These are phyloP conservation scores for Trichoderma sp. DNA, from an alignment of 2,329 filamentous ascomycete species.

Conservation along the genomic window DNA sequence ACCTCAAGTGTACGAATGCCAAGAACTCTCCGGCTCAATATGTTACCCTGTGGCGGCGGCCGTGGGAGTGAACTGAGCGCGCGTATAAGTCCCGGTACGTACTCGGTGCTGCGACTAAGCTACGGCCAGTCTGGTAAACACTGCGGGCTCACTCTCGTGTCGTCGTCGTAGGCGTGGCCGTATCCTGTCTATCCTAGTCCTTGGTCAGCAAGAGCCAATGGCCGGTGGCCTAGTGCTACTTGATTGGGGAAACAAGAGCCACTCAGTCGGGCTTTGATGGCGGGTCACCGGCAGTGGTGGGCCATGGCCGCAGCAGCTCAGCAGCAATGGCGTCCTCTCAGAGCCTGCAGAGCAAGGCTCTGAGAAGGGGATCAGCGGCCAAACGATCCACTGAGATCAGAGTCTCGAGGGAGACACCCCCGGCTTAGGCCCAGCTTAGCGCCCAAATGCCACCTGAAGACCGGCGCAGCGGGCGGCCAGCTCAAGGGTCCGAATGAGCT, in stretches of 20 bases:
- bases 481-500: constrained; percentile 7
- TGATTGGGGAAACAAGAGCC: constrained; percentile 11
- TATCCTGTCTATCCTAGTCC: constrained; percentile 21
- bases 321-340: constrained; percentile 9
- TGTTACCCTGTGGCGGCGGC: constrained; percentile 14
- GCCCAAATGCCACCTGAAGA: constrained; percentile 24
- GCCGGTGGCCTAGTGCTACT: neutral
- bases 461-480: constrained; percentile 8
- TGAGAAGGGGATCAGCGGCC: constrained; percentile 22
- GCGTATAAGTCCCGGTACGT: constrained; percentile 15
- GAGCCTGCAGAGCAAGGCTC: constrained; percentile 5
- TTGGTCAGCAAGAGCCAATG: constrained; percentile 13
- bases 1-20: constrained; percentile 6
- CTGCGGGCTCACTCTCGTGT: constrained; percentile 10
- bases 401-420: neutral
- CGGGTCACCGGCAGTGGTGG: constrained; percentile 20
- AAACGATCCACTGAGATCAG: constrained; percentile 22
- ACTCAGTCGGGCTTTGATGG: constrained; percentile 22
- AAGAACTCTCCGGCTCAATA: neutral
- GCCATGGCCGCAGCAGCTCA: constrained; percentile 13
- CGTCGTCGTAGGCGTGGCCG: constrained; percentile 14
- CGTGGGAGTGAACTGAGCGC: constrained; percentile 1
- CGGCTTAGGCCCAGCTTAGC: constrained; percentile 18
- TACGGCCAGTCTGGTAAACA: constrained; percentile 15
- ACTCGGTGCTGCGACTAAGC: neutral